phyloP scores from a whole-genome alignment of 805 yeast species.

The Lipomyces mesembrius region DNA sequence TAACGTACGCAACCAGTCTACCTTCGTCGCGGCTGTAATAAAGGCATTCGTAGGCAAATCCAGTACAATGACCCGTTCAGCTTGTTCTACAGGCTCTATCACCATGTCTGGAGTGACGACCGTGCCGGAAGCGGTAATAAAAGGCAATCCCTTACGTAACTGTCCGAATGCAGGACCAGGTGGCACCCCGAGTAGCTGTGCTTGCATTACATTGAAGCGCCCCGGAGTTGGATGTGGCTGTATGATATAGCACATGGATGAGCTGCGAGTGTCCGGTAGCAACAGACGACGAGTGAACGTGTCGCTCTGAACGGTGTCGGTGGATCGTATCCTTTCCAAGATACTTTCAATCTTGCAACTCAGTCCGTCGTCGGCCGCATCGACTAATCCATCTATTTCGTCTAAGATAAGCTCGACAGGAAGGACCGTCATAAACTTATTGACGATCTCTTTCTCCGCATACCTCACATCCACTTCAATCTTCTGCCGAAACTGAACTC shows the following conservation, averaged over 20 bases:
- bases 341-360: neutral
- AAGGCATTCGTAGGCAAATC: slow-evolving; percentile 70
- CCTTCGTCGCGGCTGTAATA: slow-evolving; percentile 40
- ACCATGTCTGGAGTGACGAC: slow-evolving; percentile 72
- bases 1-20: slow-evolving; percentile 21
- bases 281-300: neutral
- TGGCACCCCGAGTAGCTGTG: slow-evolving; percentile 69
- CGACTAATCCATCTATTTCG: neutral
- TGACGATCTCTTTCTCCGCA: slow-evolving; percentile 43
- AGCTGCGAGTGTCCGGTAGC: neutral
- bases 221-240: slow-evolving; percentile 74
- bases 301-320: too few species aligned
- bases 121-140: slow-evolving; percentile 63
- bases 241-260: slow-evolving; percentile 68
- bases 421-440: slow-evolving; percentile 39
- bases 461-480: slow-evolving; percentile 51
- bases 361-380: neutral
- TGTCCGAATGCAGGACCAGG: slow-evolving; percentile 63
- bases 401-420: slow-evolving; percentile 15
- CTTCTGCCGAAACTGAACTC: slow-evolving; percentile 81
- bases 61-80: slow-evolving; percentile 65
- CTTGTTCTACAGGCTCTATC: slow-evolving; percentile 61
- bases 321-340: neutral
- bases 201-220: slow-evolving; percentile 68
- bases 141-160: slow-evolving; percentile 63